Conservation (phyloP, 768 basidiomycete genomes). For the Hypsizygus marmoreus region DNA sequence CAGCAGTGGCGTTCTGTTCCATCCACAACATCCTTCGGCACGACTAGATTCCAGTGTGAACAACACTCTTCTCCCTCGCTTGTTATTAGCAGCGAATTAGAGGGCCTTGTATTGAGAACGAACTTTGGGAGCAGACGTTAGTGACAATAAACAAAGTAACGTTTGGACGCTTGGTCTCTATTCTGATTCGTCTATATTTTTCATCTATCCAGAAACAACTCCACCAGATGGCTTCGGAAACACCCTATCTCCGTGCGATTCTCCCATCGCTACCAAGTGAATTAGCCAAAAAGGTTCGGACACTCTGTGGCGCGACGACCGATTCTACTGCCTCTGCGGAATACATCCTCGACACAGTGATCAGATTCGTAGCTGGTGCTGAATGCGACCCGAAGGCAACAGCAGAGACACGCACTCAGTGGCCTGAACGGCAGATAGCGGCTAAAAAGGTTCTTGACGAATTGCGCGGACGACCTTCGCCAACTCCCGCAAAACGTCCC, state of each 20-base stretch:
- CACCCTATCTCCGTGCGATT: slow-evolving; percentile 33
- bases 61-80: no score
- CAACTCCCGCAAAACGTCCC: slow-evolving; percentile 32
- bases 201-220: no score
- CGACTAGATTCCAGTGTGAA: no score
- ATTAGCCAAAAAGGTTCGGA: slow-evolving; percentile 33
- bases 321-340: slow-evolving; percentile 30
- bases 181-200: no score
- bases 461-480: slow-evolving; percentile 23
- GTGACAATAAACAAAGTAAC: no score
- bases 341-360: slow-evolving; percentile 39
- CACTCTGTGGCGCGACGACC: slow-evolving; percentile 31
- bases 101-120: no score
- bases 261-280: slow-evolving; percentile 35
- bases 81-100: no score
- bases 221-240: slow-evolving; percentile 27
- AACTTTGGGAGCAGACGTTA: no score
- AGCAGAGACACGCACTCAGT: slow-evolving; percentile 30
- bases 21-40: no score
- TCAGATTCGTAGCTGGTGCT: slow-evolving; percentile 45
- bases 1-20: no score
- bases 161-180: slow-evolving; percentile 15
- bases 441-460: slow-evolving; percentile 29
- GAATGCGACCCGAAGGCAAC: slow-evolving; percentile 34
- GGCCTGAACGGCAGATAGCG: slow-evolving; percentile 39